phyloP scores from a whole-genome alignment of 352 stramenopile genomes.

The Phytophthora lateralis region DNA sequence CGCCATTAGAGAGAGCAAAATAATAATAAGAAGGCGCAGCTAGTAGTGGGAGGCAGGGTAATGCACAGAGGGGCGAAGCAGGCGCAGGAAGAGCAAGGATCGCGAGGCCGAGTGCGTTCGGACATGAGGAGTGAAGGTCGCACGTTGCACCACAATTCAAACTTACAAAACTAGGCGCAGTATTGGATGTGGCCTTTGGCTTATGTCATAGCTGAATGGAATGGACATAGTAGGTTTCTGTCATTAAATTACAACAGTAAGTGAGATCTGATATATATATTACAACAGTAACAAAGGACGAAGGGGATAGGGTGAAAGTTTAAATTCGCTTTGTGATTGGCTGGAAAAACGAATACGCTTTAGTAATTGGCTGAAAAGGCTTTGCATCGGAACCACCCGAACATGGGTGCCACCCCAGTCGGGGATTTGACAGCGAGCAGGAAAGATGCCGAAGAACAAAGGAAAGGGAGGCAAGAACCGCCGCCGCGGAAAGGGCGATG shows the following conservation, averaged over 20 bases:
- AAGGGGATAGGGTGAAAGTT: too few relatives aligned
- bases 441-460: conserved; percentile 89
- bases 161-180: not conserved
- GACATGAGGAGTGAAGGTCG: conserved; percentile 8
- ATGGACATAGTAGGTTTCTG: not conserved
- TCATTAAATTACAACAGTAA: not conserved
- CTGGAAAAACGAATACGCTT: not conserved
- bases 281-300: not conserved
- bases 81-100: conserved; percentile 3
- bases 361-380: conserved; percentile 34
- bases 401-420: conserved; percentile 28
- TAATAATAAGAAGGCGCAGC: not conserved
- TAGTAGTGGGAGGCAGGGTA: not conserved
- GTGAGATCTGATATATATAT: not conserved
- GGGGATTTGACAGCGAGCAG: conserved; percentile 24
- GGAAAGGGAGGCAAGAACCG: conserved; percentile 99
- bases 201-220: not conserved
- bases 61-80: not conserved
- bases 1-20: conserved; percentile 16
- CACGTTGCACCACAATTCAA: not conserved
- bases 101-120: not conserved
- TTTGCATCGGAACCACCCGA: conserved; percentile 30
- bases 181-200: not conserved
- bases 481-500: conserved; percentile 97
- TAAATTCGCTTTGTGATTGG: not conserved